A percentile compares a stretch with the other conserved stretches of the same genome.
Conservation (phyloP, 2,329 filamentous ascomycete genomes). For the Colletotrichum godetiae region DNA sequence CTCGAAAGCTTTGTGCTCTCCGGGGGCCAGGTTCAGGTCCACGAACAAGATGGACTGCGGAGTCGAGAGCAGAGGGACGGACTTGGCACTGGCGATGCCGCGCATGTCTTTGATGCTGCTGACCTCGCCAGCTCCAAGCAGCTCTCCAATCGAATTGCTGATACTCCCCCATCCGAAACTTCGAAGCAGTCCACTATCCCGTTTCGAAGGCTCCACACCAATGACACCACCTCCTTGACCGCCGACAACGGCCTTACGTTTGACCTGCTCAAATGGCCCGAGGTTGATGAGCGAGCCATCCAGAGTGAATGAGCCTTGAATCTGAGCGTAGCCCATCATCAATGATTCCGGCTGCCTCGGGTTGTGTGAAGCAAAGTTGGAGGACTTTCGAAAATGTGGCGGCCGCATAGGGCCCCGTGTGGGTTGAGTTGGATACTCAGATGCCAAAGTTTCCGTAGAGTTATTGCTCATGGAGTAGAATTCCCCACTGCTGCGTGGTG, state of each 20-base stretch:
- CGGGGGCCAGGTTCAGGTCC: conserved; percentile 86
- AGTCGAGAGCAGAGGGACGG: conserved; percentile 91
- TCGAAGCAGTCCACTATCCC: conserved; percentile 82
- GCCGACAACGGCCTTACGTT: conserved; percentile 90
- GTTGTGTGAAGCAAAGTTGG: conserved; percentile 54
- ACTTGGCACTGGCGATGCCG: conserved; percentile 84
- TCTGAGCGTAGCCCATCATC: conserved; percentile 98
- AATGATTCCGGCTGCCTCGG: conserved; percentile 76
- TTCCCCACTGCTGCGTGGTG: conserved; percentile 90
- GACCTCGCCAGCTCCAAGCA: conserved; percentile 87
- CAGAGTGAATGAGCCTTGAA: conserved; percentile 90
- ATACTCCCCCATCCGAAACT: conserved; percentile 90
- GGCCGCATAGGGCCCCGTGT: conserved; percentile 52
- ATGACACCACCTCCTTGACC: conserved; percentile 89
- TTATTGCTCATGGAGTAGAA: conserved; percentile 97
- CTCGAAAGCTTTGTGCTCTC: conserved; percentile 87
- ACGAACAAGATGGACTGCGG: conserved; percentile 97
- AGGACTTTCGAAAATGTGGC: conserved; percentile 58
- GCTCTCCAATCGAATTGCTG: conserved; percentile 86
- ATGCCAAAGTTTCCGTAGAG: conserved; percentile 91
- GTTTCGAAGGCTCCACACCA: conserved; percentile 79
- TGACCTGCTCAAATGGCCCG: conserved; percentile 92
- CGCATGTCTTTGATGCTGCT: conserved; percentile 98
- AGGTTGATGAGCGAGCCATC: conserved; percentile 93
- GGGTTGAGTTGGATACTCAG: conserved; percentile 76